Conservation (phyloP, 768 basidiomycete species). For the Pholiota molesta region DNA sequence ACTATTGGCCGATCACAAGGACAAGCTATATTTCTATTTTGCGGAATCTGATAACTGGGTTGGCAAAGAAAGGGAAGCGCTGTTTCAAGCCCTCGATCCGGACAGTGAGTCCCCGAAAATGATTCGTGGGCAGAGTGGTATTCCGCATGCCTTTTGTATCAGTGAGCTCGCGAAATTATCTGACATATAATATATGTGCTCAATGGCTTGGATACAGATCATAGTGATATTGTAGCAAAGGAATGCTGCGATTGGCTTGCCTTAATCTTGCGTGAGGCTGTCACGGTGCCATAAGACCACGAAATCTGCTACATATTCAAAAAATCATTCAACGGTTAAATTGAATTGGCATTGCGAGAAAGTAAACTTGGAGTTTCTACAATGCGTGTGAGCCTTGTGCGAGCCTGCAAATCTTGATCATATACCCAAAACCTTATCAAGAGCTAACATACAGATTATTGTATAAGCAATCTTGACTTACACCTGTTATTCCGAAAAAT, state of each 20-base stretch:
- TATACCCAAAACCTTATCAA: too few relatives aligned
- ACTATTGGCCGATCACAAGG: constrained; percentile 41
- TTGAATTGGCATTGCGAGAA: too few relatives aligned
- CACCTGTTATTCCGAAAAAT: too few relatives aligned
- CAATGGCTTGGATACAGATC: constrained; percentile 39
- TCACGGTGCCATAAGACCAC: too few relatives aligned
- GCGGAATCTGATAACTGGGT: constrained; percentile 73
- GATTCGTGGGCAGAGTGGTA: constrained; percentile 45
- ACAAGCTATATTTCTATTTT: constrained; percentile 55
- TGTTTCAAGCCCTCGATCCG: constrained; percentile 44
- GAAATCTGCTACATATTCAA: not conserved
- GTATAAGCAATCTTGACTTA: too few relatives aligned
- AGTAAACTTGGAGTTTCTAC: too few relatives aligned
- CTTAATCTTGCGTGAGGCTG: not conserved
- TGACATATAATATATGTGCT: not conserved
- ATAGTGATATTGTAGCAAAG: constrained; percentile 50
- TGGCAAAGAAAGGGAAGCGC: constrained; percentile 49
- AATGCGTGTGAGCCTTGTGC: too few relatives aligned
- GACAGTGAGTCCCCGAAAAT: constrained; percentile 36
- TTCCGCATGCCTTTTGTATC: constrained; percentile 78
- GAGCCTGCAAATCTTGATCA: too few relatives aligned
- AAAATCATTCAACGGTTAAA: not conserved
- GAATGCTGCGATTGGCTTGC: constrained; percentile 52
- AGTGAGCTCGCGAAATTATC: constrained; percentile 42
- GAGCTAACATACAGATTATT: too few relatives aligned